Evolutionary conservation across 164 flowering plant species (phyloP).

Genomic region (Kalanchoe fedtschenkoi): DNA sequence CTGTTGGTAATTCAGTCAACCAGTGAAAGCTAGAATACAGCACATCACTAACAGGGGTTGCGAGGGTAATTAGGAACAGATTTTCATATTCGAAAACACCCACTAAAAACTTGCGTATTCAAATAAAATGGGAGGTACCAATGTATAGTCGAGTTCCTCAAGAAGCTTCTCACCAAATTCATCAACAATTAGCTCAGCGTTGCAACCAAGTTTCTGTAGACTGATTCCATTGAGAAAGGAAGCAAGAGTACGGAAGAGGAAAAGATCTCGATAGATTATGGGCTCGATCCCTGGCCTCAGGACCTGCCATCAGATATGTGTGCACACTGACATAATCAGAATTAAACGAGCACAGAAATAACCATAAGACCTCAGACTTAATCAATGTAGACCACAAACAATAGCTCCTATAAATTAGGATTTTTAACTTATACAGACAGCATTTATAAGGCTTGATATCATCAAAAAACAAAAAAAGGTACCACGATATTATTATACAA

Average conservation of each 20-base stretch:
- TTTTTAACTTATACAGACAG: neutral
- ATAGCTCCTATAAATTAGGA: neutral
- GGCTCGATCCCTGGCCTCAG: constrained; percentile 94
- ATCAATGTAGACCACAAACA: neutral
- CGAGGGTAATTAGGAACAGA: neutral
- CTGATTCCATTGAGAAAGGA: constrained; percentile 94
- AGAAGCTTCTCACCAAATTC: constrained; percentile 98
- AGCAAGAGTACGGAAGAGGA: constrained; percentile 88
- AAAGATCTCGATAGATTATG: constrained; percentile 88
- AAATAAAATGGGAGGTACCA: constrained; percentile 36
- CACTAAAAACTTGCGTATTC: neutral
- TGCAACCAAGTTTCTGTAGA: constrained; percentile 91
- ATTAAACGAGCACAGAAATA: neutral
- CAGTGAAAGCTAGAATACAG: neutral
- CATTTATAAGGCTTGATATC: neutral
- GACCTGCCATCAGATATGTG: constrained; percentile 38
- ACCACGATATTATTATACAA: constrained; percentile 13
- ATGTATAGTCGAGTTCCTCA: constrained; percentile 96
- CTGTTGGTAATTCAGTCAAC: neutral
- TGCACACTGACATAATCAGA: neutral
- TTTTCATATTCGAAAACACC: neutral
- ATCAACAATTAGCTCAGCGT: constrained; percentile 97
- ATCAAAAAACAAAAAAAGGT: neutral
- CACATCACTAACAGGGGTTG: neutral
- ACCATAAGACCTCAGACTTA: neutral